phyloP scores from a whole-genome alignment of 805 yeast species.

The Wickerhamiella nectarea region DNA sequence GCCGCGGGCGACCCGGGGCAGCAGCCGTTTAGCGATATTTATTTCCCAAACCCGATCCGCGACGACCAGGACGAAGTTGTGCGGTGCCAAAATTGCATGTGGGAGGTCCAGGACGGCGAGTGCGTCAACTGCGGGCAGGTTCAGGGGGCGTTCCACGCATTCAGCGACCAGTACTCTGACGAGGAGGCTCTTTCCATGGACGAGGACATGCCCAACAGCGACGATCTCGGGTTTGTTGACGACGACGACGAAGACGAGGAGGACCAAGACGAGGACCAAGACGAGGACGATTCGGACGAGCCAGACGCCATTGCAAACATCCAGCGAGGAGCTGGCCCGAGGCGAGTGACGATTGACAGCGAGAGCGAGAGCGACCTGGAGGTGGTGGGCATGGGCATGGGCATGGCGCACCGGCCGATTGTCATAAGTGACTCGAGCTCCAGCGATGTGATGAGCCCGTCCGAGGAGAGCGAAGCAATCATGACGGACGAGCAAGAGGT shows the following conservation, averaged over 20 bases:
- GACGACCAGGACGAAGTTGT: conserved; percentile 54
- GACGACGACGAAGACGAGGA: conserved; percentile 4
- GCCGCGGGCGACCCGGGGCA: conserved; percentile 28
- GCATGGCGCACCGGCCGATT: conserved; percentile 5
- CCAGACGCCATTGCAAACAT: conserved; percentile 3
- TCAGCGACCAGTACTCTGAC: conserved; percentile 11
- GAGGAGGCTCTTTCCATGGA: conserved; percentile 5
- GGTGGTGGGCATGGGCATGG: background rate
- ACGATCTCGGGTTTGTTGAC: conserved; percentile 4
- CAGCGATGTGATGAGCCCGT: conserved; percentile 8
- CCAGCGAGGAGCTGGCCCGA: background rate
- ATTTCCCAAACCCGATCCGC: conserved; percentile 28
- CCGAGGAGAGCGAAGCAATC: conserved; percentile 3
- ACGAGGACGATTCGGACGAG: conserved; percentile 3
- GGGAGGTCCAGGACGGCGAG: conserved; percentile 50
- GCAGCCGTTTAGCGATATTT: conserved; percentile 31
- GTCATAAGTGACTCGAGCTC: conserved; percentile 1
- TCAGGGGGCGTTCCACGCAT: conserved; percentile 2
- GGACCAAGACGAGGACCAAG: background rate
- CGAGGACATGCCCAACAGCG: conserved; percentile 9
- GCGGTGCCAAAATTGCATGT: conserved; percentile 51
- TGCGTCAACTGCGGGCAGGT: conserved; percentile 44
- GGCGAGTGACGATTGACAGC: background rate
- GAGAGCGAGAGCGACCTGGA: background rate
- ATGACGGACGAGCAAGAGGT: background rate